phyloP scores from a whole-genome alignment of 768 basidiomycete genomes.

The Lactarius quietus region DNA sequence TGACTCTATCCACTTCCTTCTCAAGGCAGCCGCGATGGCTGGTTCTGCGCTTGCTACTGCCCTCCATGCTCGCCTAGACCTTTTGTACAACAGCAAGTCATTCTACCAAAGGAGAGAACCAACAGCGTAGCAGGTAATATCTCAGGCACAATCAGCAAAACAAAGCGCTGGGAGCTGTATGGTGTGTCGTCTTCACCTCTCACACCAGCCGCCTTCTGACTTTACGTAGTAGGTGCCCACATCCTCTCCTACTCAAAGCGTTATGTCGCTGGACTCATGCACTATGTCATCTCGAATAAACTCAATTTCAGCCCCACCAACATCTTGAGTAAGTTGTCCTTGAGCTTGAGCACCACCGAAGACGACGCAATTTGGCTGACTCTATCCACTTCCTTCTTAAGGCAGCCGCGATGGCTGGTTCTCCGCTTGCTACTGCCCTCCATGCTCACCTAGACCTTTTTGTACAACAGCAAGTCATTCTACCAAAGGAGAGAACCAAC shows the following conservation, averaged over 20 bases:
- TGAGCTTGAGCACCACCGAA: too few relatives aligned
- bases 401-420: conserved; percentile 48
- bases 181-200: conserved; percentile 38
- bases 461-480: conserved; percentile 55
- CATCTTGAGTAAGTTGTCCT: too few relatives aligned
- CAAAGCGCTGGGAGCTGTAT: conserved; percentile 64
- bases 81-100: too few relatives aligned
- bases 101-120: conserved; percentile 37
- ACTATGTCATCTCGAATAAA: conserved; percentile 66
- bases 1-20: too few relatives aligned
- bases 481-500: conserved; percentile 33
- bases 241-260: too few relatives aligned
- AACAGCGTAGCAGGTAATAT: conserved; percentile 38
- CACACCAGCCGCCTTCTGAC: neutral
- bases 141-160: conserved; percentile 51
- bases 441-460: conserved; percentile 51
- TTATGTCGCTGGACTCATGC: too few relatives aligned
- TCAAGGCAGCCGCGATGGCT: conserved; percentile 51
- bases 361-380: too few relatives aligned
- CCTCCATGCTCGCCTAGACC: conserved; percentile 48
- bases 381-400: too few relatives aligned
- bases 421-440: conserved; percentile 44
- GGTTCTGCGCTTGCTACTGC: conserved; percentile 42
- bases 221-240: conserved; percentile 55
- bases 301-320: conserved; percentile 48